Evolutionary conservation across 1,139 yeast genomes (phyloP).

Genomic region (Lodderomyces pseudojiufengensis): DNA sequence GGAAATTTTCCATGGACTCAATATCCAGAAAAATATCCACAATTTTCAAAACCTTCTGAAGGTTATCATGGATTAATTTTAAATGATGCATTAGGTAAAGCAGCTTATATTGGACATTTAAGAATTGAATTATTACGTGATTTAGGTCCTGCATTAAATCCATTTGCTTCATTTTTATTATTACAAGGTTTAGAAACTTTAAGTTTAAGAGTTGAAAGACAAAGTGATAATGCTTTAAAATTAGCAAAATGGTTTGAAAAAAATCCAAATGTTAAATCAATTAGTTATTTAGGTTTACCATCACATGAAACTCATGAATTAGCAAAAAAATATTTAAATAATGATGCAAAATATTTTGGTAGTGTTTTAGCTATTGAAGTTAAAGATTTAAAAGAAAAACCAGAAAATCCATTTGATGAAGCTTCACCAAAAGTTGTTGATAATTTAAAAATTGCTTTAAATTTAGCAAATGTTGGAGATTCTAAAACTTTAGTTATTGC

Average conservation of each 20-base stretch:
- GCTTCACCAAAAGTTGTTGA: conserved; percentile 85
- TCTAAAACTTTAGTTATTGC: conserved; percentile 92
- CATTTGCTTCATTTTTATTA: conserved; percentile 82
- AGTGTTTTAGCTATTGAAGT: conserved; percentile 89
- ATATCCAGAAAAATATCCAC: conserved; percentile 85
- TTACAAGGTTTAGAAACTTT: conserved; percentile 92
- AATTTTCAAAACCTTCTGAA: conserved; percentile 83
- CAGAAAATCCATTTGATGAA: conserved; percentile 57
- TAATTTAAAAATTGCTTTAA: conserved; percentile 74
- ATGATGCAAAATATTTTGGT: conserved; percentile 63
- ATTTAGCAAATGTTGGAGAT: conserved; percentile 96
- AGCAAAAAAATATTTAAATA: conserved; percentile 72
- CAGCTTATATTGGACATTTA: conserved; percentile 75
- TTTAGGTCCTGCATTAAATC: conserved; percentile 84
- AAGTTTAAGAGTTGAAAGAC: conserved; percentile 91
- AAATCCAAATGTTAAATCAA: conserved; percentile 76
- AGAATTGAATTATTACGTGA: conserved; percentile 89
- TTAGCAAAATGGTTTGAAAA: conserved; percentile 75
- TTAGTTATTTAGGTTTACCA: conserved; percentile 85
- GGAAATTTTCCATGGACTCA: conserved; percentile 92
- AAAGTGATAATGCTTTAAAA: conserved; percentile 76
- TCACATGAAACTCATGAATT: conserved; percentile 78
- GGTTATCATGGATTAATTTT: conserved; percentile 89
- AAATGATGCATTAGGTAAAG: conserved; percentile 76
- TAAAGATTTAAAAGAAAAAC: conserved; percentile 51